These are phyloP conservation scores for Aspergillus sp. DNA, from an alignment of 2,329 filamentous ascomycete genomes.

Conservation along the genomic window DNA sequence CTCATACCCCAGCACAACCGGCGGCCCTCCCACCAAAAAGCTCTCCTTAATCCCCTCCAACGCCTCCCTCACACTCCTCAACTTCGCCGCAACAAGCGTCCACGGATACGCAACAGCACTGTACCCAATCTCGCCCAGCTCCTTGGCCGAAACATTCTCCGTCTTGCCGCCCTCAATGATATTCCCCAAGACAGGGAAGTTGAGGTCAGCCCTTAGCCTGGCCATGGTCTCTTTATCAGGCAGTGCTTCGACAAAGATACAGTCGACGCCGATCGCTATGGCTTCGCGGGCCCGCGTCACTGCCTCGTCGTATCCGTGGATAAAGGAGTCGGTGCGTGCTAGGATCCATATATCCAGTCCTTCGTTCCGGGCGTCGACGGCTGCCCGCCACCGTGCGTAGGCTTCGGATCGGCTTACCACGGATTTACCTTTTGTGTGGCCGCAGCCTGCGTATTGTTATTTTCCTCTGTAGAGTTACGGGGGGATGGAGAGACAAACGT, in stretches of 20 bases:
- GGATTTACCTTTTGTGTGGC: constrained; percentile 48
- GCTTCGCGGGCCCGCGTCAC: constrained; percentile 43
- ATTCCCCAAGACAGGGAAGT: constrained; percentile 45
- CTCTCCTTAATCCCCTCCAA: constrained; percentile 42
- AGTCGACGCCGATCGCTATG: constrained; percentile 45
- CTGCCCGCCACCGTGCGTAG: constrained; percentile 48
- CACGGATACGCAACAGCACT: constrained; percentile 46
- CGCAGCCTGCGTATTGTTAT: constrained; percentile 32
- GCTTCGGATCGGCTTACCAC: constrained; percentile 49
- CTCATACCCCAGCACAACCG: constrained; percentile 45
- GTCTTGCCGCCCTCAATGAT: constrained; percentile 46
- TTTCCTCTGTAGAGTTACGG: neutral
- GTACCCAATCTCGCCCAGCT: constrained; percentile 43
- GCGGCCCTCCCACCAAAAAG: constrained; percentile 44
- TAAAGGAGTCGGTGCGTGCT: constrained; percentile 45
- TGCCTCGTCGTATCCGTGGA: constrained; percentile 46
- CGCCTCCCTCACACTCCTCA: constrained; percentile 39
- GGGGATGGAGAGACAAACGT: constrained; percentile 27
- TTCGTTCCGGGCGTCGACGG: constrained; percentile 47
- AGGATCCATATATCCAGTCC: constrained; percentile 49
- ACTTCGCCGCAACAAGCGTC: constrained; percentile 46
- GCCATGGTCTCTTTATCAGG: constrained; percentile 43
- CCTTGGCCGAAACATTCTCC: constrained; percentile 40
- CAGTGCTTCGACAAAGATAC: constrained; percentile 47
- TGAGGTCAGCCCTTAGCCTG: constrained; percentile 36